Conservation (phyloP, 2,329 filamentous ascomycete species). For the Xylaria sp. region DNA sequence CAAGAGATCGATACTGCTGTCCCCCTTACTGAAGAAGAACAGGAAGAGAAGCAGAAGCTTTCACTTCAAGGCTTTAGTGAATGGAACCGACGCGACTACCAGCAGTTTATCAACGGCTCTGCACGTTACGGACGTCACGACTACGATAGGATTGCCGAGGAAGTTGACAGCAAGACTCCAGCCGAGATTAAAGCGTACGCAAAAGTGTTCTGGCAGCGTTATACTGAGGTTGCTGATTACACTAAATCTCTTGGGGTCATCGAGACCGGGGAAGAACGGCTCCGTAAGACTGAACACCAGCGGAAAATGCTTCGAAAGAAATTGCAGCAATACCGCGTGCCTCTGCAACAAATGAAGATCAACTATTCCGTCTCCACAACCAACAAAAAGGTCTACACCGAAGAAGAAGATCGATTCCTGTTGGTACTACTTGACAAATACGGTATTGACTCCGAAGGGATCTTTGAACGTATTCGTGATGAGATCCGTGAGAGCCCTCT, state of each 20-base stretch:
- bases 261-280: constrained; percentile 91
- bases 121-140: constrained; percentile 91
- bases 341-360: constrained; percentile 96
- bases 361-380: constrained; percentile 99
- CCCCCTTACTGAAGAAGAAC: constrained; percentile 88
- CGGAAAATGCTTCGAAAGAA: constrained; percentile 94
- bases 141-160: constrained; percentile 84
- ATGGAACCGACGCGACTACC: constrained; percentile 98
- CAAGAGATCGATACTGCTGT: constrained; percentile 92
- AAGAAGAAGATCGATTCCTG: constrained; percentile 96
- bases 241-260: constrained; percentile 89
- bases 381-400: constrained; percentile 99
- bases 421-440: constrained; percentile 93
- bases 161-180: constrained; percentile 89
- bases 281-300: constrained; percentile 89
- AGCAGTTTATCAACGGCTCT: constrained; percentile 96
- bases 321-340: constrained; percentile 96
- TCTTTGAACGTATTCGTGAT: constrained; percentile 96
- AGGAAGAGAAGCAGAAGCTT: constrained; percentile 84
- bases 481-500: constrained; percentile 94
- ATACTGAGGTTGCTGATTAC: constrained; percentile 89
- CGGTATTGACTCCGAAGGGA: constrained; percentile 87
- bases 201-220: constrained; percentile 96
- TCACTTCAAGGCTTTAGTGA: constrained; percentile 88
- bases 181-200: constrained; percentile 91